Percentiles rank a stretch among this genome's conserved stretches.
These are phyloP conservation scores for Leccinum cinnamomeum DNA, from an alignment of 1,284 basidiomycete species.

Conservation along the genomic window DNA sequence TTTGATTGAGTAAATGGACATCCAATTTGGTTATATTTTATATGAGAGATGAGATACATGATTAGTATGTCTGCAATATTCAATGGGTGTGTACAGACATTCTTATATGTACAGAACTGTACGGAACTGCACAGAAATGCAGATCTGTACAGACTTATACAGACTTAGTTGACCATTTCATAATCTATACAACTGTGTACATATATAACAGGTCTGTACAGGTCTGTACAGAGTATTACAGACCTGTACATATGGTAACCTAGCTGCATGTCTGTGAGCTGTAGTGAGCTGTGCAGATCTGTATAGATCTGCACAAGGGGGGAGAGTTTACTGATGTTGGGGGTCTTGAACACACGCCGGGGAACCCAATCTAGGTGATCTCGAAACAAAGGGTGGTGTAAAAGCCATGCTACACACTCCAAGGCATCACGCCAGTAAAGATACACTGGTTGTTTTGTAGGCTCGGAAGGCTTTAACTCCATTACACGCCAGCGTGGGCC, in stretches of 20 bases:
- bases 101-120: neutral
- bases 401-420: too few relatives aligned
- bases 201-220: neutral
- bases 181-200: neutral
- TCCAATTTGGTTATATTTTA: neutral
- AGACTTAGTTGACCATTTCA: neutral
- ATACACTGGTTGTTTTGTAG: too few relatives aligned
- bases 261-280: neutral
- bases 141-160: neutral
- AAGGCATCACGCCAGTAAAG: too few relatives aligned
- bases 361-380: too few relatives aligned
- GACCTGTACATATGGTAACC: neutral
- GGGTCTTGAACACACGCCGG: too few relatives aligned
- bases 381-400: too few relatives aligned
- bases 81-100: neutral
- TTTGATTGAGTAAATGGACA: neutral
- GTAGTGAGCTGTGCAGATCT: neutral
- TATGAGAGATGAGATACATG: neutral
- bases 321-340: neutral
- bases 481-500: too few relatives aligned
- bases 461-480: too few relatives aligned
- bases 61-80: neutral
- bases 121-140: neutral
- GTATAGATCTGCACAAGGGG: neutral
- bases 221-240: neutral